Evolutionary conservation across 2,329 filamentous ascomycete species (phyloP).

Genomic region (Pyrenophora teres): DNA sequence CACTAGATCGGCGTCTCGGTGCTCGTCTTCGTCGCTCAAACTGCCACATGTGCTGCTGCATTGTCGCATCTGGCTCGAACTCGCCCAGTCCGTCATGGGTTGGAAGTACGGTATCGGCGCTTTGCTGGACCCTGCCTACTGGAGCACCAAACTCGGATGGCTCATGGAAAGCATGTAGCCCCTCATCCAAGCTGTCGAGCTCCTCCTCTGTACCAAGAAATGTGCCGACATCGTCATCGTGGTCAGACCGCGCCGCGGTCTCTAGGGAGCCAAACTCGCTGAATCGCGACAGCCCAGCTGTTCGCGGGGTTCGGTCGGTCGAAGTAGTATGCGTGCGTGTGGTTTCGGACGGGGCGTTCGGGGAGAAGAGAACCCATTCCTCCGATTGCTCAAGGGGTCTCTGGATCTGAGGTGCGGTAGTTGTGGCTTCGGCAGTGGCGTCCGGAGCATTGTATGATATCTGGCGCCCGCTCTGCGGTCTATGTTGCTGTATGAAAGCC

Average conservation of each 20-base stretch:
- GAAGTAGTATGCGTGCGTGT: constrained; percentile 71
- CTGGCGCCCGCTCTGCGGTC: constrained; percentile 42
- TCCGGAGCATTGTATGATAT: constrained; percentile 41
- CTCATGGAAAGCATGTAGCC: constrained; percentile 84
- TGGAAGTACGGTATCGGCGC: constrained; percentile 75
- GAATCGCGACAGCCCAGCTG: constrained; percentile 70
- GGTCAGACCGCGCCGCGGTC: constrained; percentile 65
- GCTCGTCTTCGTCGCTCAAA: constrained; percentile 71
- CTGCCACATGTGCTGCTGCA: constrained; percentile 85
- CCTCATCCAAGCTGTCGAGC: constrained; percentile 90
- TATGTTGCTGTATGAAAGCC: constrained; percentile 48
- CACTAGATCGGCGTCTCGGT: constrained; percentile 59
- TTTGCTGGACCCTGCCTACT: constrained; percentile 57
- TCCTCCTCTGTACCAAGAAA: constrained; percentile 62
- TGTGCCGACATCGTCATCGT: constrained; percentile 47
- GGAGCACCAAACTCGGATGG: constrained; percentile 51
- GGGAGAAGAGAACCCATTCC: constrained; percentile 95
- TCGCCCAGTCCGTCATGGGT: constrained; percentile 89
- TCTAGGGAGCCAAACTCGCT: constrained; percentile 83
- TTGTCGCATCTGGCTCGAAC: constrained; percentile 69
- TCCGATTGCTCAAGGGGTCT: constrained; percentile 71
- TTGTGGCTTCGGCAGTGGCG: constrained; percentile 28
- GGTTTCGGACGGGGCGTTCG: constrained; percentile 62
- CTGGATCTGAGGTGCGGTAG: constrained; percentile 48
- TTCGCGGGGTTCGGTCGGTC: constrained; percentile 67